These are phyloP conservation scores for Saccharomycopsis javanensis DNA, from an alignment of 805 yeast species.

Conservation along the genomic window DNA sequence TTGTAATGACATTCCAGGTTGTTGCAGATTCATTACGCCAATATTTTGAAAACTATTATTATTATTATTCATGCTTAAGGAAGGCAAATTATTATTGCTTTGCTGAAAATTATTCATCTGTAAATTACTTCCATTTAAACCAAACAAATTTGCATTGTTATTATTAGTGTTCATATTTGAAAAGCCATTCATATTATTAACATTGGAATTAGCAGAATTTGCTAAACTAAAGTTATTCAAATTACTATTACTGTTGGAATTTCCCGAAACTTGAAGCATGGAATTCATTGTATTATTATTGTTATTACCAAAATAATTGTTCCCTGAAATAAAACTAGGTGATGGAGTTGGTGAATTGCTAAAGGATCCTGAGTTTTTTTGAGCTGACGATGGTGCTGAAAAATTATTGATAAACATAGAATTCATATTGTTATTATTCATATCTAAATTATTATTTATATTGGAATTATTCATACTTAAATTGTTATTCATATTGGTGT, in stretches of 20 bases:
- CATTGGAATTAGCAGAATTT: background rate
- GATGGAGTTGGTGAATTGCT: conserved; percentile 1
- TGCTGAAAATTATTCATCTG: background rate
- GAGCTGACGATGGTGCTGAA: conserved; percentile 2
- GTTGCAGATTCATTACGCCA: background rate
- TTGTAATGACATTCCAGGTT: background rate
- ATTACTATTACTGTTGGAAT: background rate
- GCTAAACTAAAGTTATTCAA: background rate
- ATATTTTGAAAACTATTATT: background rate
- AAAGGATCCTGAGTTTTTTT: background rate
- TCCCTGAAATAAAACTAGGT: background rate
- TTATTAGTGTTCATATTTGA: background rate
- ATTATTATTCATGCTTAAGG: background rate
- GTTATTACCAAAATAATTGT: background rate
- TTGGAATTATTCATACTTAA: background rate
- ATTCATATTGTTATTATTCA: background rate
- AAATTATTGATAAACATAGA: background rate
- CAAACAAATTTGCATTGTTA: background rate
- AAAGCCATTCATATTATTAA: background rate
- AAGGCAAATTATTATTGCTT: background rate
- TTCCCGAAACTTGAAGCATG: background rate
- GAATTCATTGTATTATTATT: background rate
- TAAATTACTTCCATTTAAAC: background rate
- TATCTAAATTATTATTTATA: background rate
- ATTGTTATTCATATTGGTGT: background rate